phyloP scores from a whole-genome alignment of 768 basidiomycete species.

The Mycena epipterygia region DNA sequence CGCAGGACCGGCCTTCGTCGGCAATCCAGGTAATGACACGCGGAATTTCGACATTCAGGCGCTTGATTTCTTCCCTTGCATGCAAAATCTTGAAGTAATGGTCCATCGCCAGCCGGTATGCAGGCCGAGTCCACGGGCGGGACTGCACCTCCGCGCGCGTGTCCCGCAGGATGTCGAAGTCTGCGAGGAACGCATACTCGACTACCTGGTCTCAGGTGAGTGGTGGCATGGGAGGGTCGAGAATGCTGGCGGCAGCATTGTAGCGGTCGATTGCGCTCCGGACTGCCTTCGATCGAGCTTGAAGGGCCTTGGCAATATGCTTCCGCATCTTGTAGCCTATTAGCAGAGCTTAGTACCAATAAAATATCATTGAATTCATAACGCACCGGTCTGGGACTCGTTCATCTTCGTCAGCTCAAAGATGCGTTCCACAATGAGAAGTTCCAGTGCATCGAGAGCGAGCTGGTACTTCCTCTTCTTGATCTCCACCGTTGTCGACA shows the following conservation, averaged over 20 bases:
- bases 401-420: too few relatives aligned
- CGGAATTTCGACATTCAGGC: slow-evolving; percentile 40
- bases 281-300: not conserved
- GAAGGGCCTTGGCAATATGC: not conserved
- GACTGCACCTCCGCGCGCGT: slow-evolving; percentile 27
- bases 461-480: not conserved
- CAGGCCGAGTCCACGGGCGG: slow-evolving; percentile 3
- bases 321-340: not conserved
- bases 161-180: too few relatives aligned
- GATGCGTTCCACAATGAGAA: too few relatives aligned
- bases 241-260: slow-evolving; percentile 8
- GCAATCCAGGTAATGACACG: too few relatives aligned
- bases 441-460: too few relatives aligned
- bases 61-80: slow-evolving; percentile 39
- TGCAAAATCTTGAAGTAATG: slow-evolving; percentile 1
- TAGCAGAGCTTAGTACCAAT: not conserved
- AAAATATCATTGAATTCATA: not conserved
- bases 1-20: not conserved
- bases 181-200: too few relatives aligned
- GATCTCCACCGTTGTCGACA: not conserved
- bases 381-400: not conserved
- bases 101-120: slow-evolving; percentile 13
- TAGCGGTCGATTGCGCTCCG: not conserved
- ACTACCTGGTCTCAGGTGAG: too few relatives aligned
- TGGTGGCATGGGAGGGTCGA: slow-evolving; percentile 18